A percentile compares a stretch with the other conserved stretches of the same genome.
Evolutionary conservation across 2,329 filamentous ascomycete species (phyloP).

Genomic region (Fusarium verrucosum): DNA sequence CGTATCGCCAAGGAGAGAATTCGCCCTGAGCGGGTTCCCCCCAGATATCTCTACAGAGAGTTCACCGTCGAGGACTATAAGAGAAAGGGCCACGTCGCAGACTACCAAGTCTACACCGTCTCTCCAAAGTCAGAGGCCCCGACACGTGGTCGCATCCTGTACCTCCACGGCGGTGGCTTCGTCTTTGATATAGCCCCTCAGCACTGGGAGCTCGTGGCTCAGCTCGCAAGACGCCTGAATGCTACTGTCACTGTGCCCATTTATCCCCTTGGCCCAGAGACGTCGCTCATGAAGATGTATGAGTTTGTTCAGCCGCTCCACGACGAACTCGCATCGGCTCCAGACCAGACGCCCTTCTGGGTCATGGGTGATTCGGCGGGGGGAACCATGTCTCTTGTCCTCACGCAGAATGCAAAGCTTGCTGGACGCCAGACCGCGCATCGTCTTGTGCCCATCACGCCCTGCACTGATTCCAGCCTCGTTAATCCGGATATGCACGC

Average conservation of each 20-base stretch:
- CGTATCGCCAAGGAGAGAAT: conserved; percentile 41
- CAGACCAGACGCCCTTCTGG: conserved; percentile 45
- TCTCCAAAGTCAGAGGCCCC: conserved; percentile 46
- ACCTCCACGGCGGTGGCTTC: conserved; percentile 47
- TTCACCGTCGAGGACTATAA: conserved; percentile 43
- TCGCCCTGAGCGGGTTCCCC: conserved; percentile 34
- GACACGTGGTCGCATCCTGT: conserved; percentile 44
- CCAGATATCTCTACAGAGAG: conserved; percentile 37
- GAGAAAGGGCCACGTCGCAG: conserved; percentile 18
- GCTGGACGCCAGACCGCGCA: conserved; percentile 41
- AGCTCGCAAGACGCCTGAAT: conserved; percentile 44
- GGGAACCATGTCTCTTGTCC: conserved; percentile 45
- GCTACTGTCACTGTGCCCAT: conserved; percentile 47
- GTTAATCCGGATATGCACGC: conserved; percentile 42
- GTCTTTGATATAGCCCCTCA: conserved; percentile 43
- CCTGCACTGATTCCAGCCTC: conserved; percentile 45
- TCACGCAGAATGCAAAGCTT: conserved; percentile 45
- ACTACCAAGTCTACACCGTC: conserved; percentile 44
- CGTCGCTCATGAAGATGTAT: conserved; percentile 46
- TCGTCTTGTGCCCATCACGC: conserved; percentile 46
- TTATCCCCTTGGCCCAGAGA: conserved; percentile 48
- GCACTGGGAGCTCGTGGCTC: conserved; percentile 46
- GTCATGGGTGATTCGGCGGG: conserved; percentile 47
- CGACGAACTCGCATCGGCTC: conserved; percentile 45
- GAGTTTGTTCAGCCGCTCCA: conserved; percentile 47